Conservation (phyloP, 1,139 yeast genomes). For the Geotrichum restrictum region DNA sequence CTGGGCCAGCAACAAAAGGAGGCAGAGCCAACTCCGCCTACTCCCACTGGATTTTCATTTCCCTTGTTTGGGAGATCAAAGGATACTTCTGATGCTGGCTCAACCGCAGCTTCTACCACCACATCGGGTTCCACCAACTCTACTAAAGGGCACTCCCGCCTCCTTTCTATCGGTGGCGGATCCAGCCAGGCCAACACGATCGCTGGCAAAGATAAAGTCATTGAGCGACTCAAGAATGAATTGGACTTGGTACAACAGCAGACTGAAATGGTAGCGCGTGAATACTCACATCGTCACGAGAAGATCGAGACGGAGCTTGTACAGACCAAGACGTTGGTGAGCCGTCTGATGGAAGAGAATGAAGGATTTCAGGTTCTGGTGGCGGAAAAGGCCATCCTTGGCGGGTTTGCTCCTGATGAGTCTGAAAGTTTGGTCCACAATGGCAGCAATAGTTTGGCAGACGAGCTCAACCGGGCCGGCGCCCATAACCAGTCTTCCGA, state of each 20-base stretch:
- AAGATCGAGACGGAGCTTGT: constrained; percentile 32
- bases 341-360: constrained; percentile 36
- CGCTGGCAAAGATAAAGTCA: constrained; percentile 14
- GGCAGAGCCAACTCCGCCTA: neutral
- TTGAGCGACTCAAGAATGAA: constrained; percentile 28
- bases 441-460: neutral
- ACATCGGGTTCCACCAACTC: neutral
- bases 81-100: neutral
- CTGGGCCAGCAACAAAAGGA: constrained; percentile 1
- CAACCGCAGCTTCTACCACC: no score
- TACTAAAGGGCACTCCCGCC: constrained; percentile 12
- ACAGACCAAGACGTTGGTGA: constrained; percentile 31
- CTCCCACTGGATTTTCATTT: constrained; percentile 2
- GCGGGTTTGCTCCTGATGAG: neutral
- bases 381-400: constrained; percentile 35
- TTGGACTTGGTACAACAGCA: constrained; percentile 32
- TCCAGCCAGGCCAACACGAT: neutral
- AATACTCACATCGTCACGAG: constrained; percentile 33
- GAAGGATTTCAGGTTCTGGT: constrained; percentile 37
- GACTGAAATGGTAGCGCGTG: constrained; percentile 34
- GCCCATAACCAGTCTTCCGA: neutral
- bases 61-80: constrained; percentile 2
- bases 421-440: neutral
- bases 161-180: constrained; percentile 14
- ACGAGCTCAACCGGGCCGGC: neutral